Evolutionary conservation across 2,329 filamentous ascomycete genomes (phyloP), one percentile per base, ranked within the genome.

Genomic region (Xylariales sp.): DNA sequence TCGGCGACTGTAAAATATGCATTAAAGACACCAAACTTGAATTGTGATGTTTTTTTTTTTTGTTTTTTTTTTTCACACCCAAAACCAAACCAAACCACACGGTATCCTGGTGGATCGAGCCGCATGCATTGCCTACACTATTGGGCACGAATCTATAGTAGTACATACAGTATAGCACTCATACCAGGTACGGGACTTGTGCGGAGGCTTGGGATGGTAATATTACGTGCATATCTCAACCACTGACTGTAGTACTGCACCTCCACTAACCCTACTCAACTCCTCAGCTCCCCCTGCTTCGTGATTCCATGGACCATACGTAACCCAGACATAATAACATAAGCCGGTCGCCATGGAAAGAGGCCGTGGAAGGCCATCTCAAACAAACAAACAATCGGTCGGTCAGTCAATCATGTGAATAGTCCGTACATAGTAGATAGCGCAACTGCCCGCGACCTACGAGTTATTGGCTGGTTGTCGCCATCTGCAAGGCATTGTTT

Each of bases 161-260:
- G 52, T 62, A 61, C 55, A 43, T 62, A 61, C 55, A 43, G 39
- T 49, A 59, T 49, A 39, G 54, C 49, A 41, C 36, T 56, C 55
- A 41, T 56, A 57, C 54, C 32, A 48, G 55, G 55, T 59, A 30
- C 52, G 32, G 46, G 36, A 53, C 45, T 60, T 32, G 50, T 46
- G 55, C 32, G 56, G 65, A 64, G 61, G 61, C 56, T 64, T 68
- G 53, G 30, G 62, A 53, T 57, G 16, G 65, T 53, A 67, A 69
- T 70, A 75, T 75, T 75, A 75, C 73, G 71, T 75, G 74, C 74
- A 75, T 75, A 73, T 69, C 66, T 71, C 68, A 66, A 74, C 72
- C 41, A 23, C 10, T 23, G 12, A 39, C 54, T 54, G 36, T 64
- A 32, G 36, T 61, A 69, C 41, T 30, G 9, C 39, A 41, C 9